These are phyloP conservation scores for Triglochin maritima DNA, from an alignment of 106 monocot genomes.

Conservation along the genomic window DNA sequence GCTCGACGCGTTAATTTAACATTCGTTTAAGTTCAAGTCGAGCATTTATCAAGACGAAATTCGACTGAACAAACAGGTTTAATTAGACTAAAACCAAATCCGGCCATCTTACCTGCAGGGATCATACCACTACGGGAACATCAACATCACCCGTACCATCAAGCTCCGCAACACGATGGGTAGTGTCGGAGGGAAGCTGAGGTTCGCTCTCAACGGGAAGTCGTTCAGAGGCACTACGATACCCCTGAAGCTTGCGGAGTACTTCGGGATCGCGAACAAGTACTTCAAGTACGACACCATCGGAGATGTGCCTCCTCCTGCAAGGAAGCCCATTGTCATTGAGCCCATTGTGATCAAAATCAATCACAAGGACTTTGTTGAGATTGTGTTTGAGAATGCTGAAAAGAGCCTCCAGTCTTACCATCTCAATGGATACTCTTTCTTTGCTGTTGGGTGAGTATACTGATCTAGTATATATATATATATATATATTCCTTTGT, in stretches of 20 bases:
- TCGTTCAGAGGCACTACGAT: conserved; percentile 13
- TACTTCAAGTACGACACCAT: conserved; percentile 28
- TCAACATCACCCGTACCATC: conserved; percentile 37
- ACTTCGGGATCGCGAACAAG: conserved; percentile 18
- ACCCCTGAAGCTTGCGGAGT: conserved; percentile 45
- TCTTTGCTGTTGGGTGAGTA: conserved; percentile 47
- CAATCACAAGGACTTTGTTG: conserved; percentile 32
- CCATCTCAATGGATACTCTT: conserved; percentile 50
- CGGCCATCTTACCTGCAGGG: conserved; percentile 12
- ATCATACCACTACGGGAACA: conserved; percentile 41
- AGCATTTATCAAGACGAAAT: no score
- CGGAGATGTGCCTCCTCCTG: conserved; percentile 16
- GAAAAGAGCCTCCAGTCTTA: conserved; percentile 37
- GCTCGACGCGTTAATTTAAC: no score
- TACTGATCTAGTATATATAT: not conserved
- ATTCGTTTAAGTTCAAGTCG: no score
- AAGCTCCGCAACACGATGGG: conserved; percentile 12
- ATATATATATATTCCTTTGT: not conserved
- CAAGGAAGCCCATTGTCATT: not conserved
- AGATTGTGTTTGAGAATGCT: conserved; percentile 46
- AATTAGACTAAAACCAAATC: no score
- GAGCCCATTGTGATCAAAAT: conserved; percentile 25
- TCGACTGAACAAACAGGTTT: no score
- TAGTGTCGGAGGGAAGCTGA: conserved; percentile 23
- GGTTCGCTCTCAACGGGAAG: conserved; percentile 33